Base-by-base conservation (phyloP, 2,329 filamentous ascomycete species). In the Fusarium mundagurra region DNA sequence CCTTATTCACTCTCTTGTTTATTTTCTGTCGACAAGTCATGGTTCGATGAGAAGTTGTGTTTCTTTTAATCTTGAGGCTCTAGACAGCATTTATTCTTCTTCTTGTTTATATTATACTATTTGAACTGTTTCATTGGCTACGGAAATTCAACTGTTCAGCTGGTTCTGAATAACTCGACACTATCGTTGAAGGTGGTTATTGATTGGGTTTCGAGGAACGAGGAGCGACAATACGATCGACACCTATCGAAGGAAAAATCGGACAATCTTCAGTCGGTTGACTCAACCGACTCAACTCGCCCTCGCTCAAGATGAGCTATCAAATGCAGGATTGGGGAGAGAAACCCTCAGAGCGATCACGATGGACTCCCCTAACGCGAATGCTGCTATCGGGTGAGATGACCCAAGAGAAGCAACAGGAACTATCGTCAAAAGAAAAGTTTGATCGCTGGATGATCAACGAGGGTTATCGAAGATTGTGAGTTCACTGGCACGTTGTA, bases 381-480 rank as follows among this genome's bases (percentile, higher is more conserved):
- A 94, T 96, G 92, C 85, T 96, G 81, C 88, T 95, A 81, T 94
- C 93, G 64, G 93, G 93, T 57, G 92, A 95, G 85, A 93, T 95
- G 89, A 94, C 91, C 62, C 91, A 91, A 78, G 92, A 94, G 80
- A 89, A 86, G 78, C 91, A 92, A 75, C 91, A 91, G 80, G 88
- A 91, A 64, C 85, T 96, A 76, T 90, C 90, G 31, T 83, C 89
- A 72, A 88, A 89, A 79, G 92, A 96, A 82, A 92, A 89, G 81
- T 92, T 96, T 80, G 92, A 95, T 82, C 87, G 91, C 75, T 96
- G 94, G 94, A 95, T 96, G 93, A 92, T 96, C 71, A 96, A 96
- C 81, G 94, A 96, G 81, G 94, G 94, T 69, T 95, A 94, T 81
- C 88, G 93, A 81, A 88, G 93, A 90, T 88, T 96, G 90, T 94